A percentile compares a stretch with the other conserved stretches of the same genome.
phyloP scores from a whole-genome alignment of 1,284 basidiomycete species.

The Xerocomus nothofagi region DNA sequence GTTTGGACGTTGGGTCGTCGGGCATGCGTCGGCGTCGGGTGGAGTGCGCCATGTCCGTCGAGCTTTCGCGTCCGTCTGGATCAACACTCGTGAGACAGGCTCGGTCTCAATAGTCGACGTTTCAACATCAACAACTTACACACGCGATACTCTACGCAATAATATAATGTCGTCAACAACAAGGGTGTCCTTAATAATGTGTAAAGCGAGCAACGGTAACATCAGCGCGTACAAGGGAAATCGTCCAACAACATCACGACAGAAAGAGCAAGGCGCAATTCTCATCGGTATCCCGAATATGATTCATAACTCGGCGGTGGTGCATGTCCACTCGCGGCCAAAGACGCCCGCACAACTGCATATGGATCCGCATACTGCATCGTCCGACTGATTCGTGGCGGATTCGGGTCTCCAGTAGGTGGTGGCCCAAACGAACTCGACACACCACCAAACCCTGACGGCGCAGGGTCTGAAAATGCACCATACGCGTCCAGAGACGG shows the following conservation, averaged over 20 bases:
- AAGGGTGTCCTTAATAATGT: constrained; percentile 14
- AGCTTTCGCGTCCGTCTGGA: no score
- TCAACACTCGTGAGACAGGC: constrained; percentile 22
- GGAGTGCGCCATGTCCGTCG: constrained; percentile 10
- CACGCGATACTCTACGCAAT: constrained; percentile 11
- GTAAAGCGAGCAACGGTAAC: constrained; percentile 8
- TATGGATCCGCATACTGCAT: constrained; percentile 88
- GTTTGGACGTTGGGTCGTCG: constrained; percentile 1
- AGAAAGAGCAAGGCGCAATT: neutral
- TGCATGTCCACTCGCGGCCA: constrained; percentile 26
- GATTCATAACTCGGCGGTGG: constrained; percentile 52
- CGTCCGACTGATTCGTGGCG: constrained; percentile 71
- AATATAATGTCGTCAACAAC: constrained; percentile 10
- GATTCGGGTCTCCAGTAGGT: constrained; percentile 40
- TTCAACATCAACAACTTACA: constrained; percentile 4
- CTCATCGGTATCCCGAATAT: constrained; percentile 38
- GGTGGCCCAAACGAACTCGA: constrained; percentile 28
- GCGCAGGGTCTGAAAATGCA: constrained; percentile 81
- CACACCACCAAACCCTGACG: constrained; percentile 57
- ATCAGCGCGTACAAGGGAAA: constrained; percentile 16
- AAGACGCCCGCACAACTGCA: constrained; percentile 67
- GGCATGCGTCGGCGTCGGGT: constrained; percentile 13
- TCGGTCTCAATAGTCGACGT: constrained; percentile 12
- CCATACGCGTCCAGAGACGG: constrained; percentile 84
- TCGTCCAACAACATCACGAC: constrained; percentile 3